phyloP scores from a whole-genome alignment of 2,329 filamentous ascomycete species.

The Dryadomyces quercivorus region DNA sequence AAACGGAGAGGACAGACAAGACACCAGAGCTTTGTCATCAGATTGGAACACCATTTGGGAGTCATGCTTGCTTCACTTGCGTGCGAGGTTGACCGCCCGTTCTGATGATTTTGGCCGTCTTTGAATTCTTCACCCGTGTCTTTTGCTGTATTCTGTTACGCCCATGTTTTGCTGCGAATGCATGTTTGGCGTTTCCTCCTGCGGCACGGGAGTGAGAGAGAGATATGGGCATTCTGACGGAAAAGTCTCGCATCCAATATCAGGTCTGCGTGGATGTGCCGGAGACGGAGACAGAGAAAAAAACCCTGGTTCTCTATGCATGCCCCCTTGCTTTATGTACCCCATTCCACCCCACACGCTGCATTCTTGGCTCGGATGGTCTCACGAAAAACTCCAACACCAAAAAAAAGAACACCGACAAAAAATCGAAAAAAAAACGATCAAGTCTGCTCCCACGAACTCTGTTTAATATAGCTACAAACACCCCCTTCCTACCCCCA shows the following conservation, averaged over 20 bases:
- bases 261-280: too few relatives aligned
- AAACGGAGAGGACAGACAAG: background rate
- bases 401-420: background rate
- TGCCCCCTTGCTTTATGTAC: background rate
- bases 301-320: background rate
- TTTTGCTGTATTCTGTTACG: background rate
- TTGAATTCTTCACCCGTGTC: background rate
- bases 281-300: background rate
- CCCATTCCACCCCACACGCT: too few relatives aligned
- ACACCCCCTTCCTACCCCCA: too few relatives aligned
- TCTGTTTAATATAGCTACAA: too few relatives aligned
- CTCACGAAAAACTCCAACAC: background rate
- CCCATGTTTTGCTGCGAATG: background rate
- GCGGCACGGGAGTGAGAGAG: background rate
- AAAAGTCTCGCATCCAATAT: too few relatives aligned
- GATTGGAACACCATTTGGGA: conserved; percentile 14
- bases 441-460: too few relatives aligned
- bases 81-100: conserved; percentile 7
- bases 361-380: too few relatives aligned
- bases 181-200: background rate
- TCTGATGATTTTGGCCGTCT: conserved; percentile 6
- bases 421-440: background rate
- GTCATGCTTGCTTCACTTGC: conserved; percentile 6
- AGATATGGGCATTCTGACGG: background rate
- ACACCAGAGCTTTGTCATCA: conserved; percentile 12